Conservation (phyloP, 441 rosid species). For the Kokia cookei region DNA sequence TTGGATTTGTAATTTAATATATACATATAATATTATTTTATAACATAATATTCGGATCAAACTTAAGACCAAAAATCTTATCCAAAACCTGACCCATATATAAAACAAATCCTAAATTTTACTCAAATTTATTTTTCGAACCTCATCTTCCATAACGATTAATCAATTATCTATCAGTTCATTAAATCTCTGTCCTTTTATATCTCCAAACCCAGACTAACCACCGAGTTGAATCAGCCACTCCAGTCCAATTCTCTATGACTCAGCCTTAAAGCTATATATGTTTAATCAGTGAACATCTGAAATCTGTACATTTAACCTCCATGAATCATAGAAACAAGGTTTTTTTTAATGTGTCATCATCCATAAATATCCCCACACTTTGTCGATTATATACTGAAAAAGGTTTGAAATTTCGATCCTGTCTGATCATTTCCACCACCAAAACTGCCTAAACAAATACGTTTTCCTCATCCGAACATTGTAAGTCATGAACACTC, state of each 20-base stretch:
- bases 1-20: too few relatives aligned
- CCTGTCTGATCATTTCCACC: constrained; percentile 57
- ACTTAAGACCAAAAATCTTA: too few relatives aligned
- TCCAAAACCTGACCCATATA: too few relatives aligned
- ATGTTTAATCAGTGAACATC: constrained; percentile 12
- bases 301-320: constrained; percentile 37
- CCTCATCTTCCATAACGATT: too few relatives aligned
- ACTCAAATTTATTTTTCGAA: accelerated
- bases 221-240: too few relatives aligned
- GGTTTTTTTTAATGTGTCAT: constrained; percentile 6
- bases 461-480: constrained; percentile 68
- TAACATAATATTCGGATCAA: too few relatives aligned
- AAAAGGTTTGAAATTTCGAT: neutral
- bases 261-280: constrained; percentile 10
- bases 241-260: constrained; percentile 11
- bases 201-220: neutral
- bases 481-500: constrained; percentile 81
- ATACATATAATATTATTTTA: too few relatives aligned
- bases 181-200: neutral
- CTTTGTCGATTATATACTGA: constrained; percentile 14
- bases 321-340: constrained; percentile 6
- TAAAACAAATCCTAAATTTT: too few relatives aligned
- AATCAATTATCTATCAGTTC: neutral
- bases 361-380: constrained; percentile 11
- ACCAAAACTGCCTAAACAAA: constrained; percentile 75